A percentile compares a stretch with the other conserved stretches of the same genome.
Conservation (phyloP, 1,139 yeast species). For the Protomyces inouyei region DNA sequence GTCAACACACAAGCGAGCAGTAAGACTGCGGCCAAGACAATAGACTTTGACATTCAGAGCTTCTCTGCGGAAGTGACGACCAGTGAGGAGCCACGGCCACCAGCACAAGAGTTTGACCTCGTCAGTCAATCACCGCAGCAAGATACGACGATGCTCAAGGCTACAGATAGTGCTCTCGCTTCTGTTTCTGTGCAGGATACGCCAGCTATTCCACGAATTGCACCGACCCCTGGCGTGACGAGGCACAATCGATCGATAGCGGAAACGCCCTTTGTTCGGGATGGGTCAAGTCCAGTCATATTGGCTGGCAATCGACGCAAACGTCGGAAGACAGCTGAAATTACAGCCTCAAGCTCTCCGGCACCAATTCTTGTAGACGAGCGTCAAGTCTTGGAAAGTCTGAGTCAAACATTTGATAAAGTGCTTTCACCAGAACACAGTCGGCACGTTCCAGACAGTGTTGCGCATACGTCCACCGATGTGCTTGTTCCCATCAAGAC, state of each 20-base stretch:
- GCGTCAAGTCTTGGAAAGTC: background rate
- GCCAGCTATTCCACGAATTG: background rate
- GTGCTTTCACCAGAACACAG: background rate
- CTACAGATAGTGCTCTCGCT: background rate
- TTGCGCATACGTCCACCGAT: background rate
- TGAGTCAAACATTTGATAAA: background rate
- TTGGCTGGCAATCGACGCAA: slow-evolving; percentile 14
- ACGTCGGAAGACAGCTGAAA: slow-evolving; percentile 1
- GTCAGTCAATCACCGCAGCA: background rate
- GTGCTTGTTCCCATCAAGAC: background rate
- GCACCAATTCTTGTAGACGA: background rate
- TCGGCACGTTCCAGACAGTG: background rate
- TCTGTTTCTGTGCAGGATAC: background rate
- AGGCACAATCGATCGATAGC: background rate
- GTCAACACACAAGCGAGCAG: background rate
- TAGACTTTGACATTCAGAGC: background rate
- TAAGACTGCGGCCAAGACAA: background rate
- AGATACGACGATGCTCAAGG: background rate
- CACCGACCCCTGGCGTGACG: background rate
- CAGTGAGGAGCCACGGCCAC: background rate
- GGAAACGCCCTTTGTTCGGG: background rate
- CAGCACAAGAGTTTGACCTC: background rate
- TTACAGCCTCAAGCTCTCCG: background rate
- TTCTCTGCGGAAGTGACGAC: background rate
- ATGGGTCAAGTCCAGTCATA: background rate